phyloP scores from a whole-genome alignment of 2,329 filamentous ascomycete genomes.

The Curvularia hawaiiensis region DNA sequence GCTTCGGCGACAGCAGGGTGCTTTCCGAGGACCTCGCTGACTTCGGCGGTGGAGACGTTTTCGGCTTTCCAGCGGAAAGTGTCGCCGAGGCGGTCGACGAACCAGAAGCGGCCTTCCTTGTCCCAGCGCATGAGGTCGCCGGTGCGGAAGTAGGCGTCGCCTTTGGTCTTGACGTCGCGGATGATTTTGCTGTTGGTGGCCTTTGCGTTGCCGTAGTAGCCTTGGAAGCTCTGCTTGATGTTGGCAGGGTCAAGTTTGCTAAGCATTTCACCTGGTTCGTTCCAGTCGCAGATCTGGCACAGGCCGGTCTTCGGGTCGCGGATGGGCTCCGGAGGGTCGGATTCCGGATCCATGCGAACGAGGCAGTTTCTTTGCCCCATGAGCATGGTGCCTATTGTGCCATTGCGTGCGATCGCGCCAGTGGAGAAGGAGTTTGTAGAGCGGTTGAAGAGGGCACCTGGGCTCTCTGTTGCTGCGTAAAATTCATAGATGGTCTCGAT shows the following conservation, averaged over 20 bases:
- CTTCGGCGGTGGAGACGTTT: conserved; percentile 54
- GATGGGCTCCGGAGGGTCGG: conserved; percentile 62
- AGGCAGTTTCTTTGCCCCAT: conserved; percentile 62
- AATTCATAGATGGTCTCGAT: conserved; percentile 47
- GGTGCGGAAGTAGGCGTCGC: conserved; percentile 47
- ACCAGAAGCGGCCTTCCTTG: conserved; percentile 43
- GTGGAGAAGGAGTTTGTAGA: conserved; percentile 62
- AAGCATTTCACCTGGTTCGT: conserved; percentile 74
- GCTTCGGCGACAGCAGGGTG: conserved; percentile 49
- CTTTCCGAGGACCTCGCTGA: conserved; percentile 48
- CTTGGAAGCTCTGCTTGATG: conserved; percentile 61
- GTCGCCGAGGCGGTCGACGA: conserved; percentile 48
- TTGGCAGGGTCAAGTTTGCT: conserved; percentile 40
- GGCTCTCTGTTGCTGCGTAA: conserved; percentile 56
- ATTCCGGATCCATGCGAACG: conserved; percentile 69
- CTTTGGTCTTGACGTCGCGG: conserved; percentile 40
- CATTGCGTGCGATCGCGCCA: conserved; percentile 73
- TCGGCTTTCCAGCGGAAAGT: conserved; percentile 52
- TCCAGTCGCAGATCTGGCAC: conserved; percentile 64
- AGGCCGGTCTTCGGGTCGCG: conserved; percentile 70
- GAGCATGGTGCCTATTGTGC: conserved; percentile 60
- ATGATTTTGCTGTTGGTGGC: conserved; percentile 44
- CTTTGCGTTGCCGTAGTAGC: conserved; percentile 62
- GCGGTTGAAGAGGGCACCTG: conserved; percentile 62
- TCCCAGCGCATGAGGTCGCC: conserved; percentile 45